Evolutionary conservation across 768 basidiomycete genomes (phyloP).

Genomic region (Lactifluus pinguis): DNA sequence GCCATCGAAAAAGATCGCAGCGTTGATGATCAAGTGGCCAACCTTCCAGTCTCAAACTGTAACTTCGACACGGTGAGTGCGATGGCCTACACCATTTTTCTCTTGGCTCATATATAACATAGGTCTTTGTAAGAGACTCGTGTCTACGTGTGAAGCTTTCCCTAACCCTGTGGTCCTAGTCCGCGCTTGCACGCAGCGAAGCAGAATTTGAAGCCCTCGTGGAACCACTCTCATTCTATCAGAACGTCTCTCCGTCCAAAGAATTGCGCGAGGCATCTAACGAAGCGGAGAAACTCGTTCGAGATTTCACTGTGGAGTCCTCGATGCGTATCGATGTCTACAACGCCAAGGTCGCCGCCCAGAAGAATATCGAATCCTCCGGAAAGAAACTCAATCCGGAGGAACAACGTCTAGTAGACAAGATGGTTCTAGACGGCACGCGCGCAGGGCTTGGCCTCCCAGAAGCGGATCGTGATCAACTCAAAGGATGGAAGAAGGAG

Average conservation of each 20-base stretch:
- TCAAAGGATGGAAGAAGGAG: constrained; percentile 64
- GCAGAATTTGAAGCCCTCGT: constrained; percentile 39
- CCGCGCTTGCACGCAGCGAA: constrained; percentile 52
- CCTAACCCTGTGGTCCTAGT: constrained; percentile 31
- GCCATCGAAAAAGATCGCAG: constrained; percentile 48
- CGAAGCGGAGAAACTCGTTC: constrained; percentile 57
- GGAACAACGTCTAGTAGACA: constrained; percentile 70
- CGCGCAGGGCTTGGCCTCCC: constrained; percentile 71
- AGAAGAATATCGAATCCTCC: constrained; percentile 56
- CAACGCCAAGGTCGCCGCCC: constrained; percentile 58
- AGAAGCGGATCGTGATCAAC: constrained; percentile 45
- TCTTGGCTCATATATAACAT: constrained; percentile 22
- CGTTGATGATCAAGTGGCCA: constrained; percentile 49
- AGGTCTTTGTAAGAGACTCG: constrained; percentile 58
- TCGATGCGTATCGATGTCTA: constrained; percentile 80
- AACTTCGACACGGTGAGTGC: constrained; percentile 56
- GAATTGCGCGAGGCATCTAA: constrained; percentile 77
- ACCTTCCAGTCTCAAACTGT: constrained; percentile 46
- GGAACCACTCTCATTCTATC: constrained; percentile 47
- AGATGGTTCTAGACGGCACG: constrained; percentile 72
- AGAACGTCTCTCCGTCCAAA: constrained; percentile 43
- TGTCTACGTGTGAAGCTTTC: constrained; percentile 11
- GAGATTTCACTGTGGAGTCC: constrained; percentile 65
- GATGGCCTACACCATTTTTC: not conserved
- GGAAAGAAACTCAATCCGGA: constrained; percentile 53